phyloP scores from a whole-genome alignment of 129 eudicot species.

The Tagetes erecta region DNA sequence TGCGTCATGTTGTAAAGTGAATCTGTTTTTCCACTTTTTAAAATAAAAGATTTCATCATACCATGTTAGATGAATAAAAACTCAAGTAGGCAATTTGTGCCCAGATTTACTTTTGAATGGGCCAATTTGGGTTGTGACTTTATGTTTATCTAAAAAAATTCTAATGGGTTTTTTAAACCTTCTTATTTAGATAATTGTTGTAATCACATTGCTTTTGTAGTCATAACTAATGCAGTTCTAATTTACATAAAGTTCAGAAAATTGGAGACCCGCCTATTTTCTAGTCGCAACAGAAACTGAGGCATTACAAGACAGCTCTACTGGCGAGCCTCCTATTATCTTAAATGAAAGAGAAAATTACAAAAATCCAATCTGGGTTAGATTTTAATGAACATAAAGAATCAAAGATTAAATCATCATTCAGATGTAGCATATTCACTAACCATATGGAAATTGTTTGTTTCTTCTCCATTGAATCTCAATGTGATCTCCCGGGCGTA shows the following conservation, averaged over 20 bases:
- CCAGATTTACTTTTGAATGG: neutral
- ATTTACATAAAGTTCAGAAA: neutral
- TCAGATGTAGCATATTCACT: slow-evolving; percentile 10
- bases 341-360: slow-evolving; percentile 3
- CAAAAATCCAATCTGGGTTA: neutral
- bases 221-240: neutral
- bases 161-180: neutral
- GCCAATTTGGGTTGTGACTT: neutral
- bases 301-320: neutral
- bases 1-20: slow-evolving; percentile 31
- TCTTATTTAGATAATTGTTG: neutral
- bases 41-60: slow-evolving; percentile 11
- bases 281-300: neutral
- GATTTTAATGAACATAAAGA: neutral
- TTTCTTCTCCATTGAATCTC: slow-evolving; percentile 97
- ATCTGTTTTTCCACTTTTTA: slow-evolving; percentile 14
- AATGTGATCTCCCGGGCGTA: slow-evolving; percentile 75
- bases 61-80: neutral
- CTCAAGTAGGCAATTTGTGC: neutral
- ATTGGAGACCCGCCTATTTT: neutral
- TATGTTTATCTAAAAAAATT: neutral
- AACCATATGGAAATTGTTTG: slow-evolving; percentile 92
- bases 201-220: neutral
- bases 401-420: neutral
- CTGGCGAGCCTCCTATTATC: slow-evolving; percentile 1